Base-by-base conservation (phyloP, 2,329 filamentous ascomycete genomes). In the Alternaria rosae region DNA sequence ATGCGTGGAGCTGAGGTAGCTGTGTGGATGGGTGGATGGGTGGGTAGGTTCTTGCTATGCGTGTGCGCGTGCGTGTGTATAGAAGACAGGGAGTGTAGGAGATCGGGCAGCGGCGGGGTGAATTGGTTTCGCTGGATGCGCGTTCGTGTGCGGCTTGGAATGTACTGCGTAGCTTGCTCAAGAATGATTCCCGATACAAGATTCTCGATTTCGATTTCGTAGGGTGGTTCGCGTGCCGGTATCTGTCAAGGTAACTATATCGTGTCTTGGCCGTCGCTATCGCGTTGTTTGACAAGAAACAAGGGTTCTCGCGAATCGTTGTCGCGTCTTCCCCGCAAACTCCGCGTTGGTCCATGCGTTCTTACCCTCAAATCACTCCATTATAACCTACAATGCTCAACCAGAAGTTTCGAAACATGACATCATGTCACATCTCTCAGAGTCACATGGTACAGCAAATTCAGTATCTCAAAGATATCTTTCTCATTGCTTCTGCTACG, bases 401-500 rank as follows among this genome's bases (percentile, higher is more conserved):
- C 11, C 6, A n/a, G 12, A 7, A 20, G 25, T 48, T 12, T 47
- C 23, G 9, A 48, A 30, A 20, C 25, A 3, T 20, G 6, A 17
- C 5, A 28, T 2, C 10, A 48, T 2, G 6, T 48, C 0, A 20
- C n/a, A 20, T 30, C 4, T 5, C 25, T 30, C 44, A 12, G 44
- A 30, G 13, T 20, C 12, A 45, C n/a, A 28, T 12, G 38, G 21
- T 21, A 23, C 21, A 12, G 15, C 7, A 26, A n/a, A 17, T 13
- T 21, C 15, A 11, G 3, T 61, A 53, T 61, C 52, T 66, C 55
- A 58, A 63, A 66, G 65, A 65, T 61, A 55, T 59, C 61, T 54
- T 57, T 52, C 56, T 57, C 58, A 58, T 55, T 59, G 51, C 41
- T 56, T 26, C 25, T 54, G 47, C 28, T 50, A 30, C 57, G 57